Evolutionary conservation across 2,329 filamentous ascomycete genomes (phyloP), one percentile per base, ranked within the genome.

Genomic region (Aschersonia sp.): DNA sequence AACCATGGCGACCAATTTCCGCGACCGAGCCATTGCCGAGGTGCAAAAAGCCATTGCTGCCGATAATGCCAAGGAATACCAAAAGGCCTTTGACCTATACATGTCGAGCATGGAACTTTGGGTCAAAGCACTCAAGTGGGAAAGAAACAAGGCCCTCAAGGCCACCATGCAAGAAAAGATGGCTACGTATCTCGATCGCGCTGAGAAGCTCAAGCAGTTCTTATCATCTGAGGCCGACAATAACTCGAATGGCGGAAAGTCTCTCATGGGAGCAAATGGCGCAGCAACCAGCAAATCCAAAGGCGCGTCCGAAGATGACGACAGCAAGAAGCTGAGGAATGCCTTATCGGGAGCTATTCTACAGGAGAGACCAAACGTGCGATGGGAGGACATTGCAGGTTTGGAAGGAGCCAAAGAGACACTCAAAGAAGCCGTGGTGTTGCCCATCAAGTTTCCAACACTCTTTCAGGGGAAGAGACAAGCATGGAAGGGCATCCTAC

Each of bases 61-160:
- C 58, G 92, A 98, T 72, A 94, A 91, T 56, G 85, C 86, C 44
- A 89, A 88, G 63, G 88, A 97, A 64, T 98, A 98, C 69, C 89
- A 96, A 60, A 91, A 94, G 67, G 92, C 92, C 49, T 97, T 97
- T 66, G 86, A 95, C 63, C 77, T 85, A 53, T 98, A 98, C 78
- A 96, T 95, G 73, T 83, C 88, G 56, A 84, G 91, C 46, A 85
- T 98, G 57, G 91, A 98, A 69, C 80, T 97, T 50, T 98, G 97
- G 74, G 95, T 98, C 85, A 85, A 97, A 52, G 92, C 92, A 35
- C 77, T 98, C 51, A 98, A 98, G 74, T 98, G 91, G 91, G 92
- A 98, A 72, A 98, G 97, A 78, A 97, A 96, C 70, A 82, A 85
- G 53, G 91, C 89, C 58, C 89, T 88, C 54, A 97, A 97, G 73